Evolutionary conservation across 2,329 filamentous ascomycete genomes (phyloP), one percentile per base, ranked within the genome.

Genomic region (Claviceps cyperi): DNA sequence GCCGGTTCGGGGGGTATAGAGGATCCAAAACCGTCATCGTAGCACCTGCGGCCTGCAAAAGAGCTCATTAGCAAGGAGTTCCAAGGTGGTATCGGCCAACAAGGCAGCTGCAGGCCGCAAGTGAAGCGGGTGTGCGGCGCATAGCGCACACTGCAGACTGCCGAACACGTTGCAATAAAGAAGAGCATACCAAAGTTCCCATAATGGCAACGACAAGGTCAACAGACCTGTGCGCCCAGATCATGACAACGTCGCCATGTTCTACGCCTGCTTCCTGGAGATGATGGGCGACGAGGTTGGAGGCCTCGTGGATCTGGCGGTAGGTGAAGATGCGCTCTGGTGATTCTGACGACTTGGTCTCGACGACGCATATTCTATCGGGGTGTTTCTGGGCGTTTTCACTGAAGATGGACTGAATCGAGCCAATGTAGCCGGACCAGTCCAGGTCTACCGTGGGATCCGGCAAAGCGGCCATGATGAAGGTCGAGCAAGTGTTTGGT

Each of bases 161-260:
- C 43, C 4, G 9, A 22, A 7, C 37, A 21, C n/a, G 19, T 39
- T 14, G 28, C 11, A 3, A 41, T 21, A 13, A 13, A 28, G 2
- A n/a, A 17, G 35, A 47, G 35, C 52, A 38, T 50, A 54, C 55
- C 63, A 80, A 62, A 21, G 75, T 76, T 52, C 89, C 90, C 86
- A 95, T 94, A 49, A 89, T 81, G 37, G 84, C 86, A 45, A 71
- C 61, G 43, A 79, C 71, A 13, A 80, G 64, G 28, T 79, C 75
- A 36, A 95, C 89, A 46, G 55, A 81, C 51, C 90, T 80, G 66
- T 95, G 78, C 50, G 87, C 87, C 62, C 82, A 96, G 55, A 92
- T 86, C 86, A 95, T 94, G 59, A 95, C 88, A 2, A 95, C 89
- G 62, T 97, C 89, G 8, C 88, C 89, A 57, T 80, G 73, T 52